Percentiles rank a stretch among this genome's conserved stretches.
Conservation (phyloP, 257 asterid species). For the Primulina huaijiensis region DNA sequence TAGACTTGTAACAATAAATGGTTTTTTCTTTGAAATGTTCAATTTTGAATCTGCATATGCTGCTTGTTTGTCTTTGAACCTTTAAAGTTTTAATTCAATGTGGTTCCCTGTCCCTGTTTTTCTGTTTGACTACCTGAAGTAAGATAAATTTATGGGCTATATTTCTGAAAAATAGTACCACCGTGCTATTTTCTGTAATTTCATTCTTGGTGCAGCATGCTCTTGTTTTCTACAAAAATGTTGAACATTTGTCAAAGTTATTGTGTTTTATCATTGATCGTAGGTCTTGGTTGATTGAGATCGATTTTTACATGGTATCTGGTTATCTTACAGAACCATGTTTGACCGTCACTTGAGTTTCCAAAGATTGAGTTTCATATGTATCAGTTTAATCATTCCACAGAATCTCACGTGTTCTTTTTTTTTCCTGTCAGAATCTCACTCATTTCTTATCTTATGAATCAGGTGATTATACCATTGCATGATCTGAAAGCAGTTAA, state of each 20-base stretch:
- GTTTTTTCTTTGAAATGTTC: not conserved
- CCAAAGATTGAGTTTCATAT: not conserved
- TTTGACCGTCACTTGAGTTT: not conserved
- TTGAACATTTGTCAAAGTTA: not conserved
- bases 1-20: not conserved
- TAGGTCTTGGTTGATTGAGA: not conserved
- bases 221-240: not conserved
- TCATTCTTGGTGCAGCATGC: conserved; percentile 1
- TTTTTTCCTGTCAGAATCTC: not conserved
- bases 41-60: not conserved
- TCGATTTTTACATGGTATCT: not conserved
- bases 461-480: conserved; percentile 73
- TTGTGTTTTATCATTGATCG: not conserved
- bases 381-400: not conserved
- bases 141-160: not conserved
- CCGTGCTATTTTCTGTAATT: not conserved
- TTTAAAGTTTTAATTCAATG: conserved; percentile 1
- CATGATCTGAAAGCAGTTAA: conserved; percentile 76
- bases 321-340: conserved; percentile 9
- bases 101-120: not conserved
- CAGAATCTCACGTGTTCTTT: not conserved
- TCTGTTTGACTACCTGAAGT: not conserved
- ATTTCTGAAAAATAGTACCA: not conserved
- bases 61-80: not conserved
- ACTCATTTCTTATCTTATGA: not conserved